phyloP scores from a whole-genome alignment of 768 basidiomycete genomes.

The Macrolepiota albuminosa region DNA sequence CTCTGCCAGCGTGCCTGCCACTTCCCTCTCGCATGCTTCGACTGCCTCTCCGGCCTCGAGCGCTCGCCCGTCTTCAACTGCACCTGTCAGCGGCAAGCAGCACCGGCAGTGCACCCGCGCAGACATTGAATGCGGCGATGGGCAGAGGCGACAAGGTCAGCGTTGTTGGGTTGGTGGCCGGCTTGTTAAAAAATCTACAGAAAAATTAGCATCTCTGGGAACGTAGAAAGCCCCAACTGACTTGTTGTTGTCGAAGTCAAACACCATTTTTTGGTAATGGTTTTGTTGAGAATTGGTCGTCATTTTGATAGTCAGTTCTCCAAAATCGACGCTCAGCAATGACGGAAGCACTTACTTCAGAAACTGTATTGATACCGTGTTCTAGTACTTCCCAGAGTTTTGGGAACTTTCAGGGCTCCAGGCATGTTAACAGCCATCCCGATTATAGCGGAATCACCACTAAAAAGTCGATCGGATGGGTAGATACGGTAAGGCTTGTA shows the following conservation, averaged over 20 bases:
- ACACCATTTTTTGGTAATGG: too few relatives aligned
- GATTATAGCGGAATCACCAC: conserved; percentile 51
- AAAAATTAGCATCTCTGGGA: not conserved
- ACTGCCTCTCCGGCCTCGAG: not conserved
- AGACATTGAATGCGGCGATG: not conserved
- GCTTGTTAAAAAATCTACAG: conserved; percentile 43
- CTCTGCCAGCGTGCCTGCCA: not conserved
- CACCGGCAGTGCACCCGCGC: not conserved
- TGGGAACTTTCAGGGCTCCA: conserved; percentile 41
- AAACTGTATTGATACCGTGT: conserved; percentile 49
- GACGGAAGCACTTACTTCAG: conserved; percentile 38
- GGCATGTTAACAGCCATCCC: conserved; percentile 65
- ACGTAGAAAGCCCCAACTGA: conserved; percentile 13
- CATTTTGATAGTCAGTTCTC: conserved; percentile 32
- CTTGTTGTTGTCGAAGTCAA: conserved; percentile 51
- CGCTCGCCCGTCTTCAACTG: not conserved
- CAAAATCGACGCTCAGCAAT: conserved; percentile 51
- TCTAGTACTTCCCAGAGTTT: conserved; percentile 58
- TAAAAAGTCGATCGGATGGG: conserved; percentile 43
- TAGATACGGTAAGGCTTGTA: conserved; percentile 51
- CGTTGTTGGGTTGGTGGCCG: not conserved
- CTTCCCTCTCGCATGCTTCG: not conserved
- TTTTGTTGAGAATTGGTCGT: conserved; percentile 23
- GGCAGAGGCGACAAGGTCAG: not conserved
- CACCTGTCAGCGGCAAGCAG: not conserved